Conservation (phyloP, 1,284 basidiomycete genomes). For the Irpex sp. region DNA sequence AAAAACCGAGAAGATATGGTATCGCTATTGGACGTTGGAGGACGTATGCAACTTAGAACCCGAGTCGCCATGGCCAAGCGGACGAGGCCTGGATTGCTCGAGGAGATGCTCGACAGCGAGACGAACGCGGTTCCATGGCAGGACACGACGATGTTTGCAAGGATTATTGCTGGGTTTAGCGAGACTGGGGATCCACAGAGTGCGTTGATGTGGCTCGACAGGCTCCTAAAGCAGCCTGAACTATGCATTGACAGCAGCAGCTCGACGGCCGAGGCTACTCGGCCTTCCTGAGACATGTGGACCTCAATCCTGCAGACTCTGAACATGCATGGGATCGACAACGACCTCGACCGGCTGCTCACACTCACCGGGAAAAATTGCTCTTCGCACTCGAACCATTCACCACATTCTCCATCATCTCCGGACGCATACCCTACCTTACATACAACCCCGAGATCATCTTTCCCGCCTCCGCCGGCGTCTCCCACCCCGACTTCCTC, state of each 20-base stretch:
- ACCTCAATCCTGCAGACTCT: slow-evolving; percentile 50
- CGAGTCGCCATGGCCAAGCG: slow-evolving; percentile 59
- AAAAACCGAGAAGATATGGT: too few species aligned
- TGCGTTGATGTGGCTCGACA: slow-evolving; percentile 71
- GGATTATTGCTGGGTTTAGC: slow-evolving; percentile 69
- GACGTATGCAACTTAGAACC: too few species aligned
- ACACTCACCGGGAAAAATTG: background rate
- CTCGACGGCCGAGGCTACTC: slow-evolving; percentile 42
- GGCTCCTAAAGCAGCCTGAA: slow-evolving; percentile 45
- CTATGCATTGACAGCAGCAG: slow-evolving; percentile 22
- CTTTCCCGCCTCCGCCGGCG: too few species aligned
- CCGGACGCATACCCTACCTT: background rate
- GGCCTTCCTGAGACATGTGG: slow-evolving; percentile 53
- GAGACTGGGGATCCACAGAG: slow-evolving; percentile 55
- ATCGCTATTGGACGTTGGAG: too few species aligned
- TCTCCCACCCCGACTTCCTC: too few species aligned
- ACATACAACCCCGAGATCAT: background rate
- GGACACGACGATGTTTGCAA: slow-evolving; percentile 58
- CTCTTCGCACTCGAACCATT: background rate
- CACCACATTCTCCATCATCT: background rate
- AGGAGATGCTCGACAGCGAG: slow-evolving; percentile 64
- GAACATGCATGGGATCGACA: slow-evolving; percentile 39
- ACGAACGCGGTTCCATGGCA: slow-evolving; percentile 51
- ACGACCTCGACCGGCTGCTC: slow-evolving; percentile 29
- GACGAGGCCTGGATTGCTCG: slow-evolving; percentile 70